phyloP scores from a whole-genome alignment of 2,329 filamentous ascomycete genomes.

The Trichoderma aggressivum region DNA sequence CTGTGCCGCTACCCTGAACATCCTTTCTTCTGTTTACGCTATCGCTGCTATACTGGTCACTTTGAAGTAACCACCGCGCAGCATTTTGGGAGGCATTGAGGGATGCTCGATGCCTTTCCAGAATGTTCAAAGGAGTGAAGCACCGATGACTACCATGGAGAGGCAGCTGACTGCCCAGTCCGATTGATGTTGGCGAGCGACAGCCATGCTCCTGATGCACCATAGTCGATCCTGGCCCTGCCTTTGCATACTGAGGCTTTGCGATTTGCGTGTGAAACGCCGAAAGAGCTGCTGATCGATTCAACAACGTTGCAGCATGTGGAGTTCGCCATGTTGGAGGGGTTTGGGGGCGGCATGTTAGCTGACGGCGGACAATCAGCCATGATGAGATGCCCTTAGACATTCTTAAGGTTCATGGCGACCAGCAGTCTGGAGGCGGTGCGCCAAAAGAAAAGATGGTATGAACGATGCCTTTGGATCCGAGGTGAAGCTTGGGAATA shows the following conservation, averaged over 20 bases:
- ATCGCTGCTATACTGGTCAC: constrained; percentile 4
- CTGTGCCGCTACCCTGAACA: background rate
- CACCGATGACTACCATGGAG: background rate
- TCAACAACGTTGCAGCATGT: background rate
- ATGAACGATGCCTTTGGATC: background rate
- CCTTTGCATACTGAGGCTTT: background rate
- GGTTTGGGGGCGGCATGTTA: constrained; percentile 27
- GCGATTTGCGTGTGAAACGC: background rate
- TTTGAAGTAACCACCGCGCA: background rate
- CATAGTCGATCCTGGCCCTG: background rate
- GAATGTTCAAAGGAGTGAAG: background rate
- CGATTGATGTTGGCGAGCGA: background rate
- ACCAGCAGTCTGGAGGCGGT: constrained; percentile 16
- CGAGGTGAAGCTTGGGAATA: constrained; percentile 1
- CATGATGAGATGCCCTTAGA: constrained; percentile 38
- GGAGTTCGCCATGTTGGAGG: constrained; percentile 1
- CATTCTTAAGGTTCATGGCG: constrained; percentile 42
- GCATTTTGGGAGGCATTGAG: background rate
- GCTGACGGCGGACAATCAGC: constrained; percentile 36
- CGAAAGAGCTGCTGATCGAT: constrained; percentile 11
- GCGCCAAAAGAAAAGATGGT: constrained; percentile 1
- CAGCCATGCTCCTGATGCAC: background rate
- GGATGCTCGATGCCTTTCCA: background rate
- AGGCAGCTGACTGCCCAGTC: background rate
- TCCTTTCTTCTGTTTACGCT: background rate